Base-by-base conservation (phyloP, 2,329 filamentous ascomycete genomes). In the Aureobasidium sp. region DNA sequence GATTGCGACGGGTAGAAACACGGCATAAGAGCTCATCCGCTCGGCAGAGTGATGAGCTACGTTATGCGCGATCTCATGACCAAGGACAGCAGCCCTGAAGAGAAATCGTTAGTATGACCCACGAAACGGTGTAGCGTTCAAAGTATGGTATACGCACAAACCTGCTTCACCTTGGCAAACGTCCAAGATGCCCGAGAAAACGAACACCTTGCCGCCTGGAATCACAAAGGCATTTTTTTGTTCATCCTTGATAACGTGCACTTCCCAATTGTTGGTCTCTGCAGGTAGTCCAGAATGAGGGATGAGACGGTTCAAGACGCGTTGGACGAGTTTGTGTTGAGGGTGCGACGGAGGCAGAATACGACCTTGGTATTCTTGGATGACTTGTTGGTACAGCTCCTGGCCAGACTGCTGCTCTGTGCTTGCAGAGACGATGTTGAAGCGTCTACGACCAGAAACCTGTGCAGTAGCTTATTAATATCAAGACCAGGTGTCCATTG, bases 51-150 rank as follows among this genome's bases (percentile, higher is more conserved):
- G 88, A 61, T 83, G 81, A 0, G 87, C 87, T 16, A 89, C 80
- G 64, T 87, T 88, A 70, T 93, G 89, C 21, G 88, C 87, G 64
- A 92, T 89, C 76, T 92, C 89, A 73, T 92, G 89, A 14, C 88
- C 87, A 14, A 93, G 77, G 3, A 93, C 87, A 1, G 89, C 84
- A 5, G 89, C 89, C 21, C 21, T 21, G 21, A 21, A 21, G 21
- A 21, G 21, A 21, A 21, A 21, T 21, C 21, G 21, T 21, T 21
- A 21, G 21, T 21, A 21, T 21, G 21, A 21, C 21, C 21, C 21
- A 21, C 21, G 21, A 21, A 21, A 21, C 21, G 21, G 21, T 21
- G 21, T 21, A 21, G 21, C 21, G 21, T 21, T 21, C 21, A 21
- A 21, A 21, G 21, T 21, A 21, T 21, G 21, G 21, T 21, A 21